Conservation (phyloP, 2,329 filamentous ascomycete species). For the Fusarium tanahbumbuense region DNA sequence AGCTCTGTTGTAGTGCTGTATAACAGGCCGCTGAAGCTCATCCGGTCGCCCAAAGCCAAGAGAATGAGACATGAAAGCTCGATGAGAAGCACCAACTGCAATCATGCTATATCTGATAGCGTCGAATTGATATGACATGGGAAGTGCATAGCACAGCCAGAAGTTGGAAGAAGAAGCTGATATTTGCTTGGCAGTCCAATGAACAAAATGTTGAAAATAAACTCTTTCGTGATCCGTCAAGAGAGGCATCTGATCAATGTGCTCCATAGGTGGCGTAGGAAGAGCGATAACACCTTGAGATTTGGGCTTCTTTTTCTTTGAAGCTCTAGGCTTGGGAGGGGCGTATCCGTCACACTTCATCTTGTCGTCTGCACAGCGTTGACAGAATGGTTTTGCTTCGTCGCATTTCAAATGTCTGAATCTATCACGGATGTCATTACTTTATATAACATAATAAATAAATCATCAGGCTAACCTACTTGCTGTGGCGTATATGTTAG, state of each 20-base stretch:
- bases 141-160: constrained; percentile 11
- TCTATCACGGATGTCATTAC: neutral
- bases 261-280: neutral
- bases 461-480: neutral
- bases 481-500: constrained; percentile 2
- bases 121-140: constrained; percentile 10
- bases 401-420: constrained; percentile 16
- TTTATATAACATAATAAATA: neutral
- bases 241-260: neutral
- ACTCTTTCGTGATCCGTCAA: neutral
- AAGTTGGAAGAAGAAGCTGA: constrained; percentile 10
- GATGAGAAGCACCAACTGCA: constrained; percentile 13
- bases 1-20: constrained; percentile 21
- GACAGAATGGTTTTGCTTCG: constrained; percentile 12
- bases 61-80: constrained; percentile 3
- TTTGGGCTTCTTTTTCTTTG: neutral
- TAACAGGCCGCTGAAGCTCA: neutral
- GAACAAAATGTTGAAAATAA: constrained; percentile 6
- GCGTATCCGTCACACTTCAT: constrained; percentile 23
- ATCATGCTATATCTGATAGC: constrained; percentile 19
- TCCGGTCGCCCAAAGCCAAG: neutral
- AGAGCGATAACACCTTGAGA: rapidly evolving
- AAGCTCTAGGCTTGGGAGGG: neutral
- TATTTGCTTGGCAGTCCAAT: constrained; percentile 7
- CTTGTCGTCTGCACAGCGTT: constrained; percentile 17